phyloP scores from a whole-genome alignment of 352 stramenopile genomes.

The Plasmopara muralis region DNA sequence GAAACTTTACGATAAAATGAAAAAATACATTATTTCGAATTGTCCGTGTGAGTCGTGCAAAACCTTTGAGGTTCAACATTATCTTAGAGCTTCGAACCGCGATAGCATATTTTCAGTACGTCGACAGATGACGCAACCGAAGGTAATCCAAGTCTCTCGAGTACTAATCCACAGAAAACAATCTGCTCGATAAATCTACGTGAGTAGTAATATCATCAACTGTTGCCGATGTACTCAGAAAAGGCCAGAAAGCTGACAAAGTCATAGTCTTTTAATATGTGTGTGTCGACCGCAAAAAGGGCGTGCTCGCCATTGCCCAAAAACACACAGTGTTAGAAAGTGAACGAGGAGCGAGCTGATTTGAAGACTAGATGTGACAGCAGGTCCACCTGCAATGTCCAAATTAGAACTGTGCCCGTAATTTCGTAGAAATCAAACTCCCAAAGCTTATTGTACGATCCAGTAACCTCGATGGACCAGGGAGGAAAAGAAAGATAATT shows the following conservation, averaged over 20 bases:
- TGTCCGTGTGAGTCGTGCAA: conserved; percentile 4
- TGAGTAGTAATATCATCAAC: background rate
- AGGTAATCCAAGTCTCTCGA: too few relatives aligned
- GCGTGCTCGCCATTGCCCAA: too few relatives aligned
- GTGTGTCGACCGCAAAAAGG: background rate
- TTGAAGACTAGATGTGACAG: background rate
- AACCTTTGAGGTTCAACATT: background rate
- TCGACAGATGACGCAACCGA: too few relatives aligned
- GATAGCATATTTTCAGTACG: background rate
- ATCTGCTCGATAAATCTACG: too few relatives aligned
- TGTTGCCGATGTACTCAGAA: too few relatives aligned
- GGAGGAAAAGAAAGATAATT: background rate
- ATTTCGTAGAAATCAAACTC: background rate
- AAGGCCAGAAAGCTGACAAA: too few relatives aligned
- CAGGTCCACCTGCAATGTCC: background rate
- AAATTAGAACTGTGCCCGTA: background rate
- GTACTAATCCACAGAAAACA: too few relatives aligned
- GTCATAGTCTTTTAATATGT: too few relatives aligned
- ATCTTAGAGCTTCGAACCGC: conserved; percentile 6
- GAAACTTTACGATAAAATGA: background rate
- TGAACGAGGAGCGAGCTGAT: background rate
- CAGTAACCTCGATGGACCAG: background rate
- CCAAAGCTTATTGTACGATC: background rate
- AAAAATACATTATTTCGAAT: conserved; percentile 6
- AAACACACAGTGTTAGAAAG: background rate